Evolutionary conservation across 768 basidiomycete genomes (phyloP), one percentile per base, ranked within the genome.

Genomic region (Udeniomyces megalosporus): DNA sequence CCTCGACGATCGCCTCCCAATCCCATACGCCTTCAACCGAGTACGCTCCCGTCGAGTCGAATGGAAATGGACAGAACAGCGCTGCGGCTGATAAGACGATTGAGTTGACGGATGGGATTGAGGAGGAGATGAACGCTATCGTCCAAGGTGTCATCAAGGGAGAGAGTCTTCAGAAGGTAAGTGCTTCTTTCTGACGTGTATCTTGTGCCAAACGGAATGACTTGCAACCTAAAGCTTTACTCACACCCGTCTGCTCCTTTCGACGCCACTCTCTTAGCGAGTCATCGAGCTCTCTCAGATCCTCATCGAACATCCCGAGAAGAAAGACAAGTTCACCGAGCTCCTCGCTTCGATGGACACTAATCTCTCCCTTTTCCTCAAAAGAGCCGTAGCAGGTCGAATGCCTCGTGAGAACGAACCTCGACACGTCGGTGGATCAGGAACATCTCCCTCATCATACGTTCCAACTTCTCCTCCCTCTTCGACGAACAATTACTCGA

Each of bases 261-360:
- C 14, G 31, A 26, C 61, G 31, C n/a, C 53, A 20, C 4, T 20
- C n/a, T 49, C 20, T 17, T 54, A 93, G 72, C 88, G 89, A 3
- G 91, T 97, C 60, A 92, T 89, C 3, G 89, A 92, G 69, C 76
- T 99, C 26, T 89, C 96, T 71, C 84, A 89, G 38, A 96, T 91
- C 77, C 74, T 96, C 69, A 91, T 91, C 75, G 84, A 83, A 31
- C 82, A 95, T 70, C 91, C 90, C 0, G 73, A 72, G 28, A 69
- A 72, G 51, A 67, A 71, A 29, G 65, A 32, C 31, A 63, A 63
- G 49, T 63, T 63, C 31, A 56, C 56, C 29, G 62, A 57, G 29
- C 62, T 63, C 22, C 48, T 58, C 28, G 22, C 48, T 6, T 32
- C 46, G n/a, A 63, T 63, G 34, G 62, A 63, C 45, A 24, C 57